Evolutionary conservation across 306 rosid species (phyloP).

Genomic region (Casuarina glauca): DNA sequence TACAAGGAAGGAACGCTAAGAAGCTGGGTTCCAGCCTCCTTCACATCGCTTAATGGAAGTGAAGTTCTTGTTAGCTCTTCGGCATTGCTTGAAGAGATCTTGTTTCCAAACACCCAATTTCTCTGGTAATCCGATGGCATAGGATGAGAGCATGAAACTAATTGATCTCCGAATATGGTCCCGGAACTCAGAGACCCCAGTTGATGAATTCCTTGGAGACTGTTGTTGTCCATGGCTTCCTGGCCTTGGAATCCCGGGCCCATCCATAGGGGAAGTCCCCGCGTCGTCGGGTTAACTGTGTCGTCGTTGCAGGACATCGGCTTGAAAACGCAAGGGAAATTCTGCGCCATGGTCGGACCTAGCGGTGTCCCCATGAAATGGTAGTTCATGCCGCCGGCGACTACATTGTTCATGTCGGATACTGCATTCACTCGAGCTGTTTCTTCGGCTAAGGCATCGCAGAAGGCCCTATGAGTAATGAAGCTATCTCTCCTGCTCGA

Average conservation of each 20-base stretch:
- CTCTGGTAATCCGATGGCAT: conserved; percentile 44
- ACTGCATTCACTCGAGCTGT: conserved; percentile 77
- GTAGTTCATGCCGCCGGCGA: conserved; percentile 33
- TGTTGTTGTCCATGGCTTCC: conserved; percentile 24
- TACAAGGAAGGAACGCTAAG: conserved; percentile 67
- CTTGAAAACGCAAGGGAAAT: conserved; percentile 62
- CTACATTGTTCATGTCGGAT: conserved; percentile 43
- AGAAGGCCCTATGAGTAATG: conserved; percentile 88
- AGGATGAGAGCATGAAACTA: conserved; percentile 39
- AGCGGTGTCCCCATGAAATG: conserved; percentile 46
- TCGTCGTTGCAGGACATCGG: conserved; percentile 45
- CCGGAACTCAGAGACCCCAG: conserved; percentile 39
- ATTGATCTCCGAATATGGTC: conserved; percentile 39
- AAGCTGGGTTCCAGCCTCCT: conserved; percentile 35
- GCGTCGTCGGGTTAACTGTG: conserved; percentile 30
- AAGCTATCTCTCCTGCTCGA: conserved; percentile 85
- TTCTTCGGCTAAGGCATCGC: conserved; percentile 96
- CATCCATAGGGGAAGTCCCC: conserved; percentile 62
- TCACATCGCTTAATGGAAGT: conserved; percentile 40
- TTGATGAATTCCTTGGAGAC: conserved; percentile 50
- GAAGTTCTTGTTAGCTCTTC: conserved; percentile 41
- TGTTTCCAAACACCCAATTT: conserved; percentile 67
- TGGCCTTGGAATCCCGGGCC: conserved; percentile 37
- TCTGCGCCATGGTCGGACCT: conserved; percentile 44
- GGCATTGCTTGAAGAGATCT: conserved; percentile 33